Conservation (phyloP, 257 asterid genomes). For the Lycium ferocissimum region DNA sequence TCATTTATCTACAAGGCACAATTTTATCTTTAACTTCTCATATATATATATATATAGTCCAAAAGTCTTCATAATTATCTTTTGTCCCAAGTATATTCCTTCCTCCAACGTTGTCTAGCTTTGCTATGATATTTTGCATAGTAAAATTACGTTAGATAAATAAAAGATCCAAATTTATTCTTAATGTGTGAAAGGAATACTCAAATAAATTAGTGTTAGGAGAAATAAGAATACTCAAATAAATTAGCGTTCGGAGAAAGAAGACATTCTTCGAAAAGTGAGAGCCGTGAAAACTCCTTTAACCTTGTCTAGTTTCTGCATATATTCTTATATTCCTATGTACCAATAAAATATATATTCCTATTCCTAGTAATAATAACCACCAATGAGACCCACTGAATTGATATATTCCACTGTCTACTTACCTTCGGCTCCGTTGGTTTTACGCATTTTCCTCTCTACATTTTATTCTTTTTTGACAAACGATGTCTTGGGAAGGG, state of each 20-base stretch:
- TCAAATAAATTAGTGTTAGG: no score
- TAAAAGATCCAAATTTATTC: background rate
- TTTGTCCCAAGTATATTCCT: no score
- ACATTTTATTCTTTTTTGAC: background rate
- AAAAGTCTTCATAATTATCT: no score
- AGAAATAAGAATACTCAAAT: background rate
- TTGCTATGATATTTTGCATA: background rate
- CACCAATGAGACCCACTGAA: background rate
- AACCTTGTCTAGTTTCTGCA: background rate
- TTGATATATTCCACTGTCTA: background rate
- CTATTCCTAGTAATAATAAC: background rate
- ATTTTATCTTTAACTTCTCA: no score
- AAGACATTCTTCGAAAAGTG: background rate
- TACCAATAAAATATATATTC: background rate
- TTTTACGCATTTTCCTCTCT: background rate
- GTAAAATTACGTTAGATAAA: background rate
- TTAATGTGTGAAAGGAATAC: no score
- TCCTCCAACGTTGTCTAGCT: background rate
- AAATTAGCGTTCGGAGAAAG: background rate
- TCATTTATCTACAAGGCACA: no score
- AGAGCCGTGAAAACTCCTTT: background rate
- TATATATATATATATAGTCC: no score
- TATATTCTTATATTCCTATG: background rate
- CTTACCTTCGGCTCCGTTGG: constrained; percentile 12
- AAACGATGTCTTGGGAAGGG: background rate